These are phyloP conservation scores for Yamadazyma olivae DNA, from an alignment of 805 yeast genomes.

Conservation along the genomic window DNA sequence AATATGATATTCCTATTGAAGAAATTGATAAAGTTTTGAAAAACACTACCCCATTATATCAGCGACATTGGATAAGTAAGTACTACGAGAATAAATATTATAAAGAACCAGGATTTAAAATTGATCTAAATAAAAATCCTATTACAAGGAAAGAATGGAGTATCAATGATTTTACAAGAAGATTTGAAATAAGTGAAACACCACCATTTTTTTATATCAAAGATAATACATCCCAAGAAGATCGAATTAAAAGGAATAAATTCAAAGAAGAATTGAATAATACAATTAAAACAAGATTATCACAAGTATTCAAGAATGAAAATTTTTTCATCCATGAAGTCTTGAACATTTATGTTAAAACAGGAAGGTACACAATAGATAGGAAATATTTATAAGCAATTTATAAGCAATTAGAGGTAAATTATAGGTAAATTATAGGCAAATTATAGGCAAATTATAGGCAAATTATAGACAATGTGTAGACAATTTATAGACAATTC, in stretches of 20 bases:
- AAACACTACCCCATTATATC: slow-evolving; percentile 27
- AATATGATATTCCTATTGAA: background rate
- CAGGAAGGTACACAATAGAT: slow-evolving; percentile 4
- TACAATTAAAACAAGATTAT: slow-evolving; percentile 6
- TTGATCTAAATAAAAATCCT: slow-evolving; percentile 30
- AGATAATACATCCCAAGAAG: slow-evolving; percentile 14
- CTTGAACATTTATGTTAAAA: slow-evolving; percentile 8
- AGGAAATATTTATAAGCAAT: no score
- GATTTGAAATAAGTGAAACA: slow-evolving; percentile 11
- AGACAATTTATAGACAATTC: no score
- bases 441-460: no score
- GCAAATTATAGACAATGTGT: no score
- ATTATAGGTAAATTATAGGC: no score
- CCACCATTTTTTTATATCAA: slow-evolving; percentile 14
- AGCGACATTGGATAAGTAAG: slow-evolving; percentile 25
- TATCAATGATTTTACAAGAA: slow-evolving; percentile 28
- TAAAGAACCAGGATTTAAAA: slow-evolving; percentile 16
- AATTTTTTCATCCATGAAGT: slow-evolving; percentile 9
- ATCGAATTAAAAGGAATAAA: slow-evolving; percentile 8
- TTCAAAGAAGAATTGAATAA: slow-evolving; percentile 1
- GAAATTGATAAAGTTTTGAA: background rate
- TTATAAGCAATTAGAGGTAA: no score
- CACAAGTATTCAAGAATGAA: slow-evolving; percentile 8
- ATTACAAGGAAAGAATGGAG: slow-evolving; percentile 36
- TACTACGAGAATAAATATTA: slow-evolving; percentile 21